Base-by-base conservation (phyloP, 495 filamentous ascomycete genomes). In the Patellaria atrata region DNA sequence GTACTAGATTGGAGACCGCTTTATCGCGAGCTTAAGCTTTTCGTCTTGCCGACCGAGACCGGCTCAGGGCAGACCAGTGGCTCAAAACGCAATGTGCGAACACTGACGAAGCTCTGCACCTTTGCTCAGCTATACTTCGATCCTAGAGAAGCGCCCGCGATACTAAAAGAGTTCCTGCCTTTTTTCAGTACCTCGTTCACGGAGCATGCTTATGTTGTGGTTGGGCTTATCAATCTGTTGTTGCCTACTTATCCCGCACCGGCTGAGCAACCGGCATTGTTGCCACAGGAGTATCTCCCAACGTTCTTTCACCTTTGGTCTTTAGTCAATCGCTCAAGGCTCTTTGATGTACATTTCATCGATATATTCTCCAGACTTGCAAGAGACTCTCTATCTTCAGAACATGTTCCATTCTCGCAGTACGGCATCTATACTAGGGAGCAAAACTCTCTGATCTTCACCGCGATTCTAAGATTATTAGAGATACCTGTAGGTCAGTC, bases 401-500 rank as follows among this genome's bases (percentile, higher is more conserved):
- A 62, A 26, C 72, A 92, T 44, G 71, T 94, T 20, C 72, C 78
- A 2, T 94, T 94, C 51, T 74, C 74, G 1, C 75, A 87, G 50
- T 73, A 84, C 60, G 89, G 89, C 43, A 76, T 99, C 35, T 96
- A 83, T 56, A 91, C 79, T 10, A 73, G 76, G 38, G 87, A 94
- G 33, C 89, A 99, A 54, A 87, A 85, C 0, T 75, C 85, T 27
- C 65, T 91, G 29, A 80, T 96, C 38, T 96, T 94, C 55, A 96
- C 89, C 0, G 77, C 91, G 9, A 77, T 94, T 22, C 58, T 99
- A 7, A 67, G 89, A 27, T 58, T 99, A 33, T 70, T 94, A 27
- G 89, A 96, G 47, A 99, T 99, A 28, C 89, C 89, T 9, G 91
- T 99, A 12, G 89, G 91, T 4, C 91, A 96, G 55, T 81, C 87